Evolutionary conservation across 2,329 filamentous ascomycete genomes (phyloP), one percentile per base, ranked within the genome.

Genomic region (Alternaria incomplexa): DNA sequence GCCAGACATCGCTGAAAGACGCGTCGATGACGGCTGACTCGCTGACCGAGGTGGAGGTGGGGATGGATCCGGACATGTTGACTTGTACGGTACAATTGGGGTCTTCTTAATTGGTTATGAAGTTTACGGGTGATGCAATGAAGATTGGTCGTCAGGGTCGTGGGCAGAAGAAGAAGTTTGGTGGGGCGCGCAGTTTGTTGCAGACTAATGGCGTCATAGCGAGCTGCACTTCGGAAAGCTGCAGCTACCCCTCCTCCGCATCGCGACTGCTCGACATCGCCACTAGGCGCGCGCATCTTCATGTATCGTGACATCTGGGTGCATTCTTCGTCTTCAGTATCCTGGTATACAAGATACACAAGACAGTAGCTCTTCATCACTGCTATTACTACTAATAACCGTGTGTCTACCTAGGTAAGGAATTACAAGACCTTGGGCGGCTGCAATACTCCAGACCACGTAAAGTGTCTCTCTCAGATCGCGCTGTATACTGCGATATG

Each of bases 21-120:
- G 89, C 89, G 71, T 87, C 84, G 81, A 92, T 91, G 79, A 92
- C 88, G 75, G 87, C 85, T 59, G 86, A 88, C 82, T 91, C 89
- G 71, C 84, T 82, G 73, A 91, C 88, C 25, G 87, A 89, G 72
- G 88, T 90, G 63, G 88, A 88, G 45, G 89, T 91, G 64, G 89
- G 89, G 76, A 91, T 90, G 53, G 65, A 60, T 46, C 56, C 56
- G 20, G 75, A 72, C 75, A 77, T 77, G 32, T 43, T 70, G 65
- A 20, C 22, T 52, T 50, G 56, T 9, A 26, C 28, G 43, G 26
- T 58, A 57, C 47, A 60, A 62, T 71, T 63, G 51, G 25, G 9
- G 45, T 40, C 60, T 26, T 56, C 26, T 23, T 48, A 30, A 40
- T 45, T 58, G 36, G 10, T 47, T 56, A 22, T 44, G 32, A 11